A percentile compares a stretch with the other conserved stretches of the same genome.
Evolutionary conservation across 2,329 filamentous ascomycete species (phyloP).

Genomic region (Amauroascus niger): DNA sequence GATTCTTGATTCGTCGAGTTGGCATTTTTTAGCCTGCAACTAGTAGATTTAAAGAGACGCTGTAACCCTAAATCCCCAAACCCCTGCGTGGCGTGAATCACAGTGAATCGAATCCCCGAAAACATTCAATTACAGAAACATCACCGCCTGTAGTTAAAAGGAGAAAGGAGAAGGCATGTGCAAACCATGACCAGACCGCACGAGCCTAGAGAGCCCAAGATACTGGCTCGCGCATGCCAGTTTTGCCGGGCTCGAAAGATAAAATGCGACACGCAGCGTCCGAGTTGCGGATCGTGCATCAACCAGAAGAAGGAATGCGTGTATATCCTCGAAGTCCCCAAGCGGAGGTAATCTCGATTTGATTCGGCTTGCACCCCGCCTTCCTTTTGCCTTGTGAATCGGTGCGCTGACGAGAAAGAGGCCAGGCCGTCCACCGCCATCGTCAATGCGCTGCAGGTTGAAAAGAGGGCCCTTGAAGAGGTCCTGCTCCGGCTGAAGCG

Average conservation of each 20-base stretch:
- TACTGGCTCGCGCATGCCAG: constrained; percentile 26
- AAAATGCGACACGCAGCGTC: constrained; percentile 29
- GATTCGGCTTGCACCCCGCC: not conserved
- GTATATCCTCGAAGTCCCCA: constrained; percentile 18
- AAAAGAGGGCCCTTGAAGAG: constrained; percentile 17
- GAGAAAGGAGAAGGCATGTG: too few relatives aligned
- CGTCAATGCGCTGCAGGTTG: constrained; percentile 17
- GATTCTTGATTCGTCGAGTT: not conserved
- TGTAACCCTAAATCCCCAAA: not conserved
- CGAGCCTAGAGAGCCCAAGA: constrained; percentile 16
- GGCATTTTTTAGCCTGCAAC: not conserved
- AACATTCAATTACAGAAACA: too few relatives aligned
- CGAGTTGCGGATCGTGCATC: constrained; percentile 29
- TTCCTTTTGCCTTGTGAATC: not conserved
- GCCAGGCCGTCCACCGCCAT: constrained; percentile 18
- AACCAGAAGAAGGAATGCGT: constrained; percentile 19
- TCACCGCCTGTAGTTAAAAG: too few relatives aligned
- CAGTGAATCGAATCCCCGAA: too few relatives aligned
- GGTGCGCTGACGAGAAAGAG: constrained; percentile 7
- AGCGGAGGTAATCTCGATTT: constrained; percentile 15
- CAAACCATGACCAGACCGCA: constrained; percentile 14
- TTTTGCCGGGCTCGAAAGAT: constrained; percentile 30
- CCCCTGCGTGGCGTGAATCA: not conserved
- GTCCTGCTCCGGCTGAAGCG: constrained; percentile 15
- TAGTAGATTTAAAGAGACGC: not conserved